Percentiles rank a stretch among this genome's conserved stretches.
These are phyloP conservation scores for Ophiosphaerella narmari DNA, from an alignment of 2,329 filamentous ascomycete genomes.

Conservation along the genomic window DNA sequence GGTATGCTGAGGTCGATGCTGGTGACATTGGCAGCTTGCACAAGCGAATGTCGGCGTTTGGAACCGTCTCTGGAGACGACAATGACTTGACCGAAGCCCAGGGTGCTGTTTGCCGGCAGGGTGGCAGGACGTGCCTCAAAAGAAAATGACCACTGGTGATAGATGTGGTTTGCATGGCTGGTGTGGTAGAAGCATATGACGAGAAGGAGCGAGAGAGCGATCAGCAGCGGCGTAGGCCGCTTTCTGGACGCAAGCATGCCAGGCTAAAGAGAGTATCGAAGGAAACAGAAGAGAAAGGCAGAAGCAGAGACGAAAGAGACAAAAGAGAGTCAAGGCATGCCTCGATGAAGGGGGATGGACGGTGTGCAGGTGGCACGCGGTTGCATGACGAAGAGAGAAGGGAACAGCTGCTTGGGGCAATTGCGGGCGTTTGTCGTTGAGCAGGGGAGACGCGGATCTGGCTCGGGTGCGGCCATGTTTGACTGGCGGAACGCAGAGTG, in stretches of 20 bases:
- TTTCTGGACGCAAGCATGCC: slow-evolving; percentile 41
- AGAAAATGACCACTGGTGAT: slow-evolving; percentile 34
- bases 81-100: slow-evolving; percentile 49
- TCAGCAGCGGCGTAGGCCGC: slow-evolving; percentile 36
- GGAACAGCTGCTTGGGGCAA: neutral
- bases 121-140: slow-evolving; percentile 29
- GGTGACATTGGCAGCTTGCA: slow-evolving; percentile 50
- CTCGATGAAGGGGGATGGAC: slow-evolving; percentile 2
- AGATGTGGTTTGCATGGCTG: slow-evolving; percentile 32
- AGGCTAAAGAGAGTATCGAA: slow-evolving; percentile 10
- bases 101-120: slow-evolving; percentile 40
- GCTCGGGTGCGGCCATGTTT: slow-evolving; percentile 18
- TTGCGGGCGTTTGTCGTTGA: slow-evolving; percentile 1
- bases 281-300: slow-evolving; percentile 10
- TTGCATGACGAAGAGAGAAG: slow-evolving; percentile 4
- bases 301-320: slow-evolving; percentile 6
- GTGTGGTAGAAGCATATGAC: slow-evolving; percentile 35
- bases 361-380: slow-evolving; percentile 3
- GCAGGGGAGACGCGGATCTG: slow-evolving; percentile 11
- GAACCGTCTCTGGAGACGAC: slow-evolving; percentile 49
- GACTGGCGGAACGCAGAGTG: slow-evolving; percentile 15
- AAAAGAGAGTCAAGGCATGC: slow-evolving; percentile 28
- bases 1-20: slow-evolving; percentile 51
- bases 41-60: slow-evolving; percentile 45
- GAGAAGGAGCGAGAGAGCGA: slow-evolving; percentile 30